Conservation (phyloP, 2,329 filamentous ascomycete genomes). For the Bimuria novae-zelandiae region DNA sequence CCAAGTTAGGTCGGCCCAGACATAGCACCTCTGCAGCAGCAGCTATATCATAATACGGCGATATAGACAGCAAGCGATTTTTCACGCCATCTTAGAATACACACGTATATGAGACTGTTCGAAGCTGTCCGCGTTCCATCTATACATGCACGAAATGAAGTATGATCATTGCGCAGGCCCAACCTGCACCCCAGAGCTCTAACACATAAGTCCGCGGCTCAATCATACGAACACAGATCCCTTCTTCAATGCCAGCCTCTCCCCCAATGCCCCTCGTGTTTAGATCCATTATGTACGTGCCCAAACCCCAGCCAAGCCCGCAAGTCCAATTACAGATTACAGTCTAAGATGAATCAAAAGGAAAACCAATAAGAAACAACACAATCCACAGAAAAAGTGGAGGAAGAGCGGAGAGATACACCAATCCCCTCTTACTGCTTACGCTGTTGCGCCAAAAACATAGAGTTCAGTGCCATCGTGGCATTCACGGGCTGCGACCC, state of each 20-base stretch:
- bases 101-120: no score
- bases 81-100: no score
- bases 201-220: neutral
- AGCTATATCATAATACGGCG: no score
- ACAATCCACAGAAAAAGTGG: neutral
- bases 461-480: slow-evolving; percentile 35
- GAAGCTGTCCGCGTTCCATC: no score
- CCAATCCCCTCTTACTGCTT: neutral
- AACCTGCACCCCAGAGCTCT: no score
- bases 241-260: neutral
- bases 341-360: neutral
- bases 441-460: slow-evolving; percentile 22
- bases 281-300: neutral
- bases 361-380: neutral
- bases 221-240: neutral
- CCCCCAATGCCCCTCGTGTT: neutral
- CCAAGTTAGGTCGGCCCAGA: no score
- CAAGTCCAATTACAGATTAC: neutral
- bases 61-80: no score
- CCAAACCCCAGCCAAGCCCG: neutral
- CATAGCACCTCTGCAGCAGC: no score
- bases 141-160: no score
- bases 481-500: slow-evolving; percentile 25
- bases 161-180: neutral
- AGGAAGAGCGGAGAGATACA: neutral